Evolutionary conservation across 2,329 filamentous ascomycete species (phyloP), one percentile per base, ranked within the genome.

Genomic region (Lachnellula cervina): DNA sequence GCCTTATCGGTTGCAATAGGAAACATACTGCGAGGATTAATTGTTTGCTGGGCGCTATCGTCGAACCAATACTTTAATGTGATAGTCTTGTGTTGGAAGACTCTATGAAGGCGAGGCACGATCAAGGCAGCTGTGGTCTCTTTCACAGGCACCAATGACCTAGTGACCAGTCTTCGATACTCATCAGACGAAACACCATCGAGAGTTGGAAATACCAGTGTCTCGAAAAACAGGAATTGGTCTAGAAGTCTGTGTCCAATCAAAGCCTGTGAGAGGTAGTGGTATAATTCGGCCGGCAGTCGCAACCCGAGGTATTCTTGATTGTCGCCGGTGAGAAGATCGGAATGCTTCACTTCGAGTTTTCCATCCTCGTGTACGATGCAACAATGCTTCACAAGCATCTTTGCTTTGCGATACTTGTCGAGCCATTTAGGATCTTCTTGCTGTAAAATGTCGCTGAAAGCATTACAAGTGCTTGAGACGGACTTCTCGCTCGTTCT

Each of bases 291-390:
- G 42, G 91, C 85, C 0, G 94, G 91, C 5, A 99, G 78, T 57
- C 92, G 88, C 57, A 95, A 83, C n/a, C 91, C 91, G 59, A 97
- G 83, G 68, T 97, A 92, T 67, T 93, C 87, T 68, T 95, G 89
- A 62, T 94, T 86, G 69, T 97, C 92, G 46, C 81, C 81, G 2
- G 94, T 92, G 19, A 91, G 81, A 53, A 83, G 79, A 7, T 89
- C 87, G 53, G 79, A 81, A 64, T 92, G 86, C 65, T 90, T 79
- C 16, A 91, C 87, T 57, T 83, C 81, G 49, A 96, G 81, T 65
- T 87, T 84, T 42, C 94, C 94, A 42, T 64, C 56, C 47, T 54
- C 54, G 16, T 59, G 54, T 8, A 96, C 84, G 66, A 92, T 84
- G 42, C 95, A 86, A 71, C 93, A 92, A 71, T 97, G 93, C 66